A percentile compares a stretch with the other conserved stretches of the same genome.
These are phyloP conservation scores for Penicillium bovifimosum DNA, from an alignment of 495 filamentous ascomycete species.

Conservation along the genomic window DNA sequence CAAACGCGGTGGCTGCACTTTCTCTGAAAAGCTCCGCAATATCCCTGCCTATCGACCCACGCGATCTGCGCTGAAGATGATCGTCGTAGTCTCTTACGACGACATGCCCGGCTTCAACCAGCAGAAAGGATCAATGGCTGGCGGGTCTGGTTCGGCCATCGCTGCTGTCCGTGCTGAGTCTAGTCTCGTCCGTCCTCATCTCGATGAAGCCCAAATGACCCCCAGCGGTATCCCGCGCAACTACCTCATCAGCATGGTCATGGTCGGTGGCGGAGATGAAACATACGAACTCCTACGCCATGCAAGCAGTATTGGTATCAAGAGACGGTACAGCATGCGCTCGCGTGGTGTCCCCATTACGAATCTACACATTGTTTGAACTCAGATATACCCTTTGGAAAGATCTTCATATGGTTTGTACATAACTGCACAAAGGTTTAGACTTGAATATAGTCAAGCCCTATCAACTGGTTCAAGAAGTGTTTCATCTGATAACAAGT, in stretches of 20 bases:
- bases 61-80: constrained; percentile 60
- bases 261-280: constrained; percentile 72
- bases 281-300: constrained; percentile 57
- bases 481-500: background rate
- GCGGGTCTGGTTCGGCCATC: constrained; percentile 12
- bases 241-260: constrained; percentile 72
- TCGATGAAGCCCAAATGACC: constrained; percentile 71
- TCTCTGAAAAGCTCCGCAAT: constrained; percentile 74
- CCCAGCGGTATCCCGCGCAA: constrained; percentile 65
- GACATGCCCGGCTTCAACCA: constrained; percentile 9
- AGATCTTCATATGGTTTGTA: background rate
- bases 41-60: constrained; percentile 71
- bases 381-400: constrained; percentile 3
- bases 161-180: constrained; percentile 39
- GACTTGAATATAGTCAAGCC: constrained; percentile 3
- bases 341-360: constrained; percentile 74
- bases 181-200: constrained; percentile 59
- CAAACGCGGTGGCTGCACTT: constrained; percentile 78
- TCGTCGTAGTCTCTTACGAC: constrained; percentile 72
- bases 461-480: background rate
- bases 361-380: constrained; percentile 70
- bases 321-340: constrained; percentile 71
- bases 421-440: background rate
- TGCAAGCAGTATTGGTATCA: constrained; percentile 62
- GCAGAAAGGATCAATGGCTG: background rate